Conservation (phyloP, 768 basidiomycete genomes). For the Mycena venus region DNA sequence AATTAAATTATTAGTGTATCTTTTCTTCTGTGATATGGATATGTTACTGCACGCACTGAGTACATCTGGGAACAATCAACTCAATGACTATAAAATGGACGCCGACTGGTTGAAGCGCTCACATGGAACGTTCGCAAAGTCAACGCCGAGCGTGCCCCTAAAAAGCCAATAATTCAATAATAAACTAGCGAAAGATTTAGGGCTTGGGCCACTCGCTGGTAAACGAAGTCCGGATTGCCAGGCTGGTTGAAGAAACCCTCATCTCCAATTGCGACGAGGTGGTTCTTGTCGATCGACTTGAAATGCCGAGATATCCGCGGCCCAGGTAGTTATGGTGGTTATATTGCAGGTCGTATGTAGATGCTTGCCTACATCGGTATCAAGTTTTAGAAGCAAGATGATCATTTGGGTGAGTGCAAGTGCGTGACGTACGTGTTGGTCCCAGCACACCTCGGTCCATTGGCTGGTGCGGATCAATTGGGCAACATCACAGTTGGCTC, state of each 20-base stretch:
- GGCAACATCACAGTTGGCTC: constrained; percentile 67
- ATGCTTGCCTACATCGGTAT: constrained; percentile 1
- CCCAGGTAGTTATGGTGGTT: constrained; percentile 68
- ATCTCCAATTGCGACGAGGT: constrained; percentile 74
- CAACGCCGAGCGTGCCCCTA: neutral
- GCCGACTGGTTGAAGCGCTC: neutral
- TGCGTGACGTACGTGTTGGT: constrained; percentile 24
- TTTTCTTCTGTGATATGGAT: neutral
- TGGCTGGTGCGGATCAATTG: neutral
- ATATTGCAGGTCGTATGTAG: constrained; percentile 63
- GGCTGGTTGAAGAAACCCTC: constrained; percentile 75
- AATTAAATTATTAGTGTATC: neutral
- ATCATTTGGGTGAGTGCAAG: neutral
- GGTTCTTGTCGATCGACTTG: constrained; percentile 73
- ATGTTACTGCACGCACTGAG: neutral
- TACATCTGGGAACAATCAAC: neutral
- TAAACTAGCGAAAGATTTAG: no score
- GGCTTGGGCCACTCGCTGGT: constrained; percentile 72
- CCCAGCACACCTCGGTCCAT: constrained; percentile 15
- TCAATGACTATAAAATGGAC: neutral
- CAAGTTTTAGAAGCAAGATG: no score
- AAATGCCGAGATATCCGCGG: constrained; percentile 68
- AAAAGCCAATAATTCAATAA: neutral
- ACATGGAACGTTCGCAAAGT: constrained; percentile 8
- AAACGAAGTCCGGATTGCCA: constrained; percentile 64